Base-by-base conservation (phyloP, 2,329 filamentous ascomycete species). In the Chalaropsis ovoidea region DNA sequence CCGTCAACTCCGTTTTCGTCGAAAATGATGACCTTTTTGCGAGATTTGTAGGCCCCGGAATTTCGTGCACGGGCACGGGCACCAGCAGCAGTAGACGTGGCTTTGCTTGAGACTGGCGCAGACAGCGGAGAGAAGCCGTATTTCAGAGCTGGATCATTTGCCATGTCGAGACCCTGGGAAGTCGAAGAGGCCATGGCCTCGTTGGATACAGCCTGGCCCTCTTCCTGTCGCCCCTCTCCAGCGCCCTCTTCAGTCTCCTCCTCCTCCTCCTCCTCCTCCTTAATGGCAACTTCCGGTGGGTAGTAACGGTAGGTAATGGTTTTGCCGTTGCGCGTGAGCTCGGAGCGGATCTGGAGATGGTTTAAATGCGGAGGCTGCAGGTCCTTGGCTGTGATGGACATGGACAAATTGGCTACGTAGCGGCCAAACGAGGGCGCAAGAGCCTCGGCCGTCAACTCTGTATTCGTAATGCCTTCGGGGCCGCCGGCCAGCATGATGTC, bases 331-430 rank as follows among this genome's bases (percentile, higher is more conserved):
- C 68, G 67, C 27, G 67, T 68, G 13, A 65, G 62, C 45, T 68
- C 68, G 10, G 66, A 65, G 15, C 65, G 62, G 27, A 79, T 72
- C 64, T 76, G 73, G 39, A 79, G 75, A 22, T 76, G 74, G 39
- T 72, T 69, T 47, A 79, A 70, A 62, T 78, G 74, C 15, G 70
- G 60, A 19, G 77, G 77, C 66, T 80, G 77, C n/a, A 71, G 70
- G 42, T 75, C 71, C 3, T 70, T 70, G 43, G 71, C 70, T 68
- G 76, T 70, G 13, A 68, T 67, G 3, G 67, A 63, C 45, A 65
- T 68, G 19, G 67, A 66, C 8, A 69, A 24, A n/a, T 67, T 68
- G 19, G 67, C 72, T 43, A 76, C 71, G 66, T 75, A 75, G 6
- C 75, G 72, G 2, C 71, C 70, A 67, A 76, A 76, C 6, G 71